Conservation (phyloP, 2,329 filamentous ascomycete genomes). For the Penicillium janthinellum region DNA sequence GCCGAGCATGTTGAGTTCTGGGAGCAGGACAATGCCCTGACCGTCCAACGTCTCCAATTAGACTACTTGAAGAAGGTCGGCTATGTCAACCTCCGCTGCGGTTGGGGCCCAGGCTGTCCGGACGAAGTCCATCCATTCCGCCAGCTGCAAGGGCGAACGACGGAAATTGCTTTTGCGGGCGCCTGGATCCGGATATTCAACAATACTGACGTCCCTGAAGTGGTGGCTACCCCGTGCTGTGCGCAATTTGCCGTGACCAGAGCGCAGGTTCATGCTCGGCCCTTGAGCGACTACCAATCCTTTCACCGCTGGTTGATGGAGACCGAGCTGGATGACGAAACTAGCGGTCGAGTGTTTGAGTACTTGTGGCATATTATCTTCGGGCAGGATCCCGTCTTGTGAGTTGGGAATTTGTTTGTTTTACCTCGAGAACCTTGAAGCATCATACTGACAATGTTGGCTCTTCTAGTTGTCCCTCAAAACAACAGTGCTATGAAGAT, state of each 20-base stretch:
- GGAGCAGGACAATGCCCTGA: slow-evolving; percentile 54
- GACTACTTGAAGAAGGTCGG: slow-evolving; percentile 54
- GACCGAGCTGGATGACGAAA: slow-evolving; percentile 56
- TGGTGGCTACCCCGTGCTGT: slow-evolving; percentile 61
- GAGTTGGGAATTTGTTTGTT: slow-evolving; percentile 17
- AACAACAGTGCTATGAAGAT: slow-evolving; percentile 30
- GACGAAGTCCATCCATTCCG: slow-evolving; percentile 38
- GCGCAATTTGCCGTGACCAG: slow-evolving; percentile 66
- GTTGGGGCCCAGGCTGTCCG: slow-evolving; percentile 36
- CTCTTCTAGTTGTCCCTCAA: slow-evolving; percentile 29
- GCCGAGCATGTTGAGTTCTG: slow-evolving; percentile 55
- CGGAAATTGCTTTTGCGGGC: slow-evolving; percentile 33
- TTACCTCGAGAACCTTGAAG: background rate
- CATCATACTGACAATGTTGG: slow-evolving; percentile 6
- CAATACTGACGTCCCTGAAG: slow-evolving; percentile 46
- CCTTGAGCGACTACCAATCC: slow-evolving; percentile 55
- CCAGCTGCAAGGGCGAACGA: slow-evolving; percentile 18
- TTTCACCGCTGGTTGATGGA: slow-evolving; percentile 61
- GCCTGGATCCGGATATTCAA: slow-evolving; percentile 34
- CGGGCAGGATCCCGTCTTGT: slow-evolving; percentile 45
- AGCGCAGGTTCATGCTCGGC: slow-evolving; percentile 52
- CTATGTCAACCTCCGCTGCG: slow-evolving; percentile 62
- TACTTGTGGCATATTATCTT: slow-evolving; percentile 66
- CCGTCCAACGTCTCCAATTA: slow-evolving; percentile 52
- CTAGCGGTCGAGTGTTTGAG: slow-evolving; percentile 63